Evolutionary conservation across 2,329 filamentous ascomycete species (phyloP), one percentile per base, ranked within the genome.

Genomic region (Cordyceps farinosa): DNA sequence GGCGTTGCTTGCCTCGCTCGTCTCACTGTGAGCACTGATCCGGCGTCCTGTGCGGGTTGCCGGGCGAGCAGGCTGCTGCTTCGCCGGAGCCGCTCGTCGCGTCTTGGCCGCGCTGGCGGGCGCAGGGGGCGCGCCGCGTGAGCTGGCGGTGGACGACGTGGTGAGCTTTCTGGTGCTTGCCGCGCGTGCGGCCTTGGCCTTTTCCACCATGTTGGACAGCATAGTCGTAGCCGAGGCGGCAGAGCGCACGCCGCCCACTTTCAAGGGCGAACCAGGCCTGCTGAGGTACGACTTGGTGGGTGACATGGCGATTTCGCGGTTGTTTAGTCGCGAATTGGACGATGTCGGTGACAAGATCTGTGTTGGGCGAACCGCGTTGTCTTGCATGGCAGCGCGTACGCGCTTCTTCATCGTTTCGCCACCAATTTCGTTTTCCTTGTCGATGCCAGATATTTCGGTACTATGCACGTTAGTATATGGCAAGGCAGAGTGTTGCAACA

Each of bases 321-420:
- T 73, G 64, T 68, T 78, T 17, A 90, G 82, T 58, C 90, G 87
- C 6, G 90, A 90, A 72, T 96, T 96, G 64, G 89, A 88, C 0
- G 91, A 93, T 59, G 90, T 89, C 2, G 92, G 92, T 1, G 92
- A 96, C 3, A 96, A 81, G 44, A 96, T 84, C 73, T 89, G 82
- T 56, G 82, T 77, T 65, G 84, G 75, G 67, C 72, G 72, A 47
- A 75, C 69, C 54, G 65, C 64, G 68, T 76, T 69, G 32, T 77
- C 80, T 64, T 77, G 78, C 27, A 76, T 74, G 11, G 76, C 74
- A 48, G 77, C 81, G 51, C 81, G 83, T 17, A 78, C 75, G 69
- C 77, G 81, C 77, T 92, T 93, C 80, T 94, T 94, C 3, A 88
- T 86, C 67, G 88, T 88, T 29, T 89, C 84, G 65, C 79, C 76